Conservation (phyloP, 257 asterid species). For the Solanum paucissectum region DNA sequence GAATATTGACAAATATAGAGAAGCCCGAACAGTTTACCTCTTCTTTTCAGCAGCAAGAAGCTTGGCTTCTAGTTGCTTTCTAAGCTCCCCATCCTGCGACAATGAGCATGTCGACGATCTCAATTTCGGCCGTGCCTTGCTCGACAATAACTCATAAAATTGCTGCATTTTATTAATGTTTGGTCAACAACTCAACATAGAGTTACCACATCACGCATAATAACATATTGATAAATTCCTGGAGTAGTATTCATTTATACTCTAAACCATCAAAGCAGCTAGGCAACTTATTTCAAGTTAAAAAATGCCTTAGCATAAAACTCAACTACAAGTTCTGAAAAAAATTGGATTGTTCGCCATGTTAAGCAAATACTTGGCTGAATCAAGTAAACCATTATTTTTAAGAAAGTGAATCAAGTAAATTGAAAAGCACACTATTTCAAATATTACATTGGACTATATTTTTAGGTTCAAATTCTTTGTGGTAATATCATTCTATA, state of each 20-base stretch:
- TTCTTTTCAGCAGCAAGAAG: slow-evolving; percentile 26
- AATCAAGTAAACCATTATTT: not conserved
- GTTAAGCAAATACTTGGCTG: not conserved
- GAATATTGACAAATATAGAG: not conserved
- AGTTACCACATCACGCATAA: not conserved
- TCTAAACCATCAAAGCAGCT: not conserved
- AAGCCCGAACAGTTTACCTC: slow-evolving; percentile 5
- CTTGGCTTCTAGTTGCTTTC: slow-evolving; percentile 15
- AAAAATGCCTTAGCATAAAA: not conserved
- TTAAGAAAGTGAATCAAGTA: not conserved
- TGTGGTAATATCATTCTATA: not conserved
- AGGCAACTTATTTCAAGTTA: not conserved
- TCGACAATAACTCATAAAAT: slow-evolving; percentile 18
- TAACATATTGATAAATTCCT: not conserved
- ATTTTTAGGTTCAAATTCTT: not conserved
- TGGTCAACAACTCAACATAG: not conserved
- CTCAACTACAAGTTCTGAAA: not conserved
- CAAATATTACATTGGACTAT: not conserved
- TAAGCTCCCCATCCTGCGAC: slow-evolving; percentile 5
- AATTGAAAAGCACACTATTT: not conserved
- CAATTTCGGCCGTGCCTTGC: slow-evolving; percentile 11
- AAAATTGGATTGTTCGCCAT: not conserved
- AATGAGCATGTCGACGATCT: slow-evolving; percentile 2
- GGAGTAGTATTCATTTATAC: not conserved
- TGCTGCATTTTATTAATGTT: slow-evolving; percentile 8